These are phyloP conservation scores for Amphicarpaea edgeworthii DNA, from an alignment of 306 rosid genomes.

Conservation along the genomic window DNA sequence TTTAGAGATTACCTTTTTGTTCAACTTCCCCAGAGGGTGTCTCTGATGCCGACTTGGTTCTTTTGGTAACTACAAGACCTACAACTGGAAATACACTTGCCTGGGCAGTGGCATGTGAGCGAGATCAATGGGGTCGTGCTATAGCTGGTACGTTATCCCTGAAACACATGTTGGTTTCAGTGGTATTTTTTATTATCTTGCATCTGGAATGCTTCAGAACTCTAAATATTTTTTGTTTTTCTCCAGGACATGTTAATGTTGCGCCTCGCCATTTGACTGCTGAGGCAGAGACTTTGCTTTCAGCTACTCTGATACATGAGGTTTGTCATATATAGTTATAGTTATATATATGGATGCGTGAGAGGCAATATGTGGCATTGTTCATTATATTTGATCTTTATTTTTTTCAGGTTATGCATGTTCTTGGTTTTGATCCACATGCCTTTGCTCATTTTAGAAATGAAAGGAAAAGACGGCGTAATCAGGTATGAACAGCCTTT, in stretches of 20 bases:
- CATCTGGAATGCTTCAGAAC: constrained; percentile 39
- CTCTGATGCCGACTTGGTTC: constrained; percentile 89
- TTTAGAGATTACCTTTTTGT: constrained; percentile 34
- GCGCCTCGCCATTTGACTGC: constrained; percentile 99
- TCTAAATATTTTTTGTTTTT: constrained; percentile 21
- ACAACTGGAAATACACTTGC: constrained; percentile 99
- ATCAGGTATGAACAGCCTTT: constrained; percentile 62
- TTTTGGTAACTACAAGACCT: constrained; percentile 97
- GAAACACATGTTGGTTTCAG: constrained; percentile 30
- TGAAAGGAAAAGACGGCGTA: constrained; percentile 93
- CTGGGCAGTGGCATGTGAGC: constrained; percentile 99
- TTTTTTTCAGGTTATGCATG: constrained; percentile 93
- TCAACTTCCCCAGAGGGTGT: constrained; percentile 75
- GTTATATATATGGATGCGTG: constrained; percentile 31
- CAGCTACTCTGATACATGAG: constrained; percentile 97
- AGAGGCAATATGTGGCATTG: constrained; percentile 25
- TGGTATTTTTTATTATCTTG: constrained; percentile 26
- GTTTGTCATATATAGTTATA: constrained; percentile 51
- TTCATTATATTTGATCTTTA: constrained; percentile 36
- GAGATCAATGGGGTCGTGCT: constrained; percentile 99
- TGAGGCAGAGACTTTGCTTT: constrained; percentile 94
- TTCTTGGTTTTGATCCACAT: constrained; percentile 99
- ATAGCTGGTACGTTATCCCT: constrained; percentile 77
- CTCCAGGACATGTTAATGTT: constrained; percentile 95
- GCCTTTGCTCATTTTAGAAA: constrained; percentile 99